Base-by-base conservation (phyloP, 352 stramenopile species). In the Phytopythium montanum region DNA sequence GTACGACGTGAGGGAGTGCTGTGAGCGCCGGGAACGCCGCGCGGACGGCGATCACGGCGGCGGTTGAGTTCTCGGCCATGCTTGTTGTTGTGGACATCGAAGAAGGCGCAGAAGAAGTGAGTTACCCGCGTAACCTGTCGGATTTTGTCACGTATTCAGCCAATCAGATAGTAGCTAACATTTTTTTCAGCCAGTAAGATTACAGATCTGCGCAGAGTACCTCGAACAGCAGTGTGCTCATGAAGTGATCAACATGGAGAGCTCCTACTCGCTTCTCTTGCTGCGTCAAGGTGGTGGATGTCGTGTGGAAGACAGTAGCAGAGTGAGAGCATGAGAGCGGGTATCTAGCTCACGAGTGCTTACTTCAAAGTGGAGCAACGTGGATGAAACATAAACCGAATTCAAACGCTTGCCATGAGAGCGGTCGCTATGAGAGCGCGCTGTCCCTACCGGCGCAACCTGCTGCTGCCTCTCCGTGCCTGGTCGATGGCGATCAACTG, bases 1-100 rank as follows among this genome's bases (percentile, higher is more conserved):
- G 58, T 19, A 70, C 45, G 4, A 75, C 10, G 48, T 75, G 68
- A 36, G 68, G 68, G 16, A 72, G 63, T n/a, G 61, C 61, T 5
- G 28, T 28, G 45, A 76, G 52, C 38, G 58, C 65, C 4, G 68
- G 68, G 23, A 69, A 71, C 6, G 57, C 60, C 21, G 60, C 68
- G 49, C 65, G 48, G 28, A 69, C 60, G 25, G 51, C 68, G 18
- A 65, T 34, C 3, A 16, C 33, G 13, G 36, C 52, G 6, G 49
- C 49, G 1, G 50, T 42, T 12, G 19, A n/a, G 2, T 16, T 25
- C 12, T 42, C 34, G 1, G 14, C 1, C 42, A n/a, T 31, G 42
- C 8, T 29, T 13, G 21, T 50, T 13, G 18, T n/a, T 0, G 3
- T 49, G n/a, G 21, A 14, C 44, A 38, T 38, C 33, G 3, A 5